These are phyloP conservation scores for Yamadazyma atmosphaerica DNA, from an alignment of 1,139 yeast genomes.

Conservation along the genomic window DNA sequence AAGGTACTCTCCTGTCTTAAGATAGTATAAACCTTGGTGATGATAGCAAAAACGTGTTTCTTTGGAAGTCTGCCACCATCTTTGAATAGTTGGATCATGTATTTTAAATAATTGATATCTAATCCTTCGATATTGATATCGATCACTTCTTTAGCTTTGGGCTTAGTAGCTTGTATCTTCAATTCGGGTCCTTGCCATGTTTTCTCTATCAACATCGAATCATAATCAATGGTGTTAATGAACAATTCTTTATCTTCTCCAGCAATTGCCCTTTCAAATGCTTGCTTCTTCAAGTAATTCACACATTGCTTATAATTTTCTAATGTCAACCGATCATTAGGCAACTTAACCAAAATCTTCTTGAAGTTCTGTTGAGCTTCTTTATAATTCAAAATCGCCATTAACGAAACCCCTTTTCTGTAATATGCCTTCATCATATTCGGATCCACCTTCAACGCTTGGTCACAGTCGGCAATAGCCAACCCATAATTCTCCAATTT, in stretches of 20 bases:
- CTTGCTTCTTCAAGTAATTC: slow-evolving; percentile 67
- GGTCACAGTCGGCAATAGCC: slow-evolving; percentile 75
- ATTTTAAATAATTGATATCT: slow-evolving; percentile 53
- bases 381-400: slow-evolving; percentile 74
- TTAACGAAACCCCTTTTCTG: slow-evolving; percentile 79
- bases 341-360: slow-evolving; percentile 59
- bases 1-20: slow-evolving; percentile 69
- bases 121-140: slow-evolving; percentile 34
- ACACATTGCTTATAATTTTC: slow-evolving; percentile 65
- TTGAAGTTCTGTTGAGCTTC: slow-evolving; percentile 75
- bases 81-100: slow-evolving; percentile 69
- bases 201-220: slow-evolving; percentile 54
- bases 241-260: slow-evolving; percentile 49
- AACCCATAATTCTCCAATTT: slow-evolving; percentile 84
- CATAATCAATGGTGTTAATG: slow-evolving; percentile 45
- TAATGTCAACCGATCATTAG: slow-evolving; percentile 69
- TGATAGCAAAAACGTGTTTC: slow-evolving; percentile 79
- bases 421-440: slow-evolving; percentile 74
- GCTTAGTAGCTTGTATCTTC: slow-evolving; percentile 34
- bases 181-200: slow-evolving; percentile 67
- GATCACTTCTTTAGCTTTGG: slow-evolving; percentile 17
- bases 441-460: slow-evolving; percentile 68
- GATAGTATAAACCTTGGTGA: slow-evolving; percentile 68
- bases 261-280: slow-evolving; percentile 87
- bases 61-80: slow-evolving; percentile 74